Conservation (phyloP, 2,329 filamentous ascomycete species). For the Colletotrichum abscissum region DNA sequence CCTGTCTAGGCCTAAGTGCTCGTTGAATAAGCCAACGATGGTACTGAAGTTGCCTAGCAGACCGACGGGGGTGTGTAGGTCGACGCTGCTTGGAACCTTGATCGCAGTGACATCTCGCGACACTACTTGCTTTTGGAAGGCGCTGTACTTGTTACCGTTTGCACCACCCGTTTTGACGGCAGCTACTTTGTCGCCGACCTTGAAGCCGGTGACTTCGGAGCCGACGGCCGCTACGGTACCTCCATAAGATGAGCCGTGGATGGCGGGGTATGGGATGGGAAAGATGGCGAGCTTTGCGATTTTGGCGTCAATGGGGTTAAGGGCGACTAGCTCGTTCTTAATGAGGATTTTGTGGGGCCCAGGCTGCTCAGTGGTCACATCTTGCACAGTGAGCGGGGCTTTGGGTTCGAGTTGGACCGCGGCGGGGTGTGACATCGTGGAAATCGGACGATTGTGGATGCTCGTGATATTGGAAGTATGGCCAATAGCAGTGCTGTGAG, state of each 20-base stretch:
- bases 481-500: not conserved
- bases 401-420: slow-evolving; percentile 25
- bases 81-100: slow-evolving; percentile 41
- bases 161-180: slow-evolving; percentile 8
- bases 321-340: slow-evolving; percentile 41
- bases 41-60: slow-evolving; percentile 40
- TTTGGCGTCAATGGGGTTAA: slow-evolving; percentile 45
- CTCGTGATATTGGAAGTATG: not conserved
- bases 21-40: slow-evolving; percentile 41
- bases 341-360: slow-evolving; percentile 40
- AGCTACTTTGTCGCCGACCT: slow-evolving; percentile 41
- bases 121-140: slow-evolving; percentile 28
- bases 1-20: slow-evolving; percentile 40
- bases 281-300: slow-evolving; percentile 39
- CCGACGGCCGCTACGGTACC: slow-evolving; percentile 40
- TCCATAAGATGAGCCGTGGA: slow-evolving; percentile 38
- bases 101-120: slow-evolving; percentile 39
- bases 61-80: slow-evolving; percentile 39
- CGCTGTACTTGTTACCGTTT: slow-evolving; percentile 19
- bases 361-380: slow-evolving; percentile 29
- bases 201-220: slow-evolving; percentile 37
- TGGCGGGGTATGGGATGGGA: slow-evolving; percentile 34
- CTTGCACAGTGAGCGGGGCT: slow-evolving; percentile 23
- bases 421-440: slow-evolving; percentile 15
- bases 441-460: not conserved